Percentiles rank a stretch among this genome's conserved stretches.
Conservation (phyloP, 495 filamentous ascomycete species). For the Podospora comata region DNA sequence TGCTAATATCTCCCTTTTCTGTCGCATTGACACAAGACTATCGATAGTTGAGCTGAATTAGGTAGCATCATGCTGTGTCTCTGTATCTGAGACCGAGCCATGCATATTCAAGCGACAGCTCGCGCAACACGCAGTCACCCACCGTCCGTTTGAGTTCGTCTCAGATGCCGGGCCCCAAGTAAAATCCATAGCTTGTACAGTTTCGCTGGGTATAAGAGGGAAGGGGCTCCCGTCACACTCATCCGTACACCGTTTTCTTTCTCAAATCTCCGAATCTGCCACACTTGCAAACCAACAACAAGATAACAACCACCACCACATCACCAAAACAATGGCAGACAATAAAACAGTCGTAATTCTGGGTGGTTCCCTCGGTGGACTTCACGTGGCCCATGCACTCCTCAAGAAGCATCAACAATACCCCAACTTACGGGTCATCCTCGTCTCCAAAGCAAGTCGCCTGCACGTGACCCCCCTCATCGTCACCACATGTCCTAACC, state of each 20-base stretch:
- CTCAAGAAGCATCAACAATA: conserved; percentile 44
- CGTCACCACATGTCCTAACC: conserved; percentile 18
- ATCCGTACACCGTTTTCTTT: neutral
- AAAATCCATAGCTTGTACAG: neutral
- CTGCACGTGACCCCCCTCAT: conserved; percentile 10
- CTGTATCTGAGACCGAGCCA: neutral
- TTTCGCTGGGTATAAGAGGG: neutral
- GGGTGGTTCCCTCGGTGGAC: conserved; percentile 52
- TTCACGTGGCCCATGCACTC: conserved; percentile 52
- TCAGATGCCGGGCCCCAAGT: neutral
- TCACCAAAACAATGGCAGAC: conserved; percentile 25
- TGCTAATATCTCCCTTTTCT: neutral
- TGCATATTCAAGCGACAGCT: neutral
- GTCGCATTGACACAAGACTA: neutral
- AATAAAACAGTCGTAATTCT: conserved; percentile 50
- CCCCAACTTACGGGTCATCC: conserved; percentile 41
- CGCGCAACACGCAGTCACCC: neutral
- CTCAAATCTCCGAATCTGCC: neutral
- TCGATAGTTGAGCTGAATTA: neutral
- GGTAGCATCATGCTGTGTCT: neutral
- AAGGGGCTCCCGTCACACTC: neutral
- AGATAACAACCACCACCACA: conserved; percentile 15
- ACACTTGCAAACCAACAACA: neutral
- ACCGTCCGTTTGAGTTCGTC: neutral
- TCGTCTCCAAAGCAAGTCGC: conserved; percentile 44